phyloP scores from a whole-genome alignment of 2,329 filamentous ascomycete species.

The Cytospora piceicola region DNA sequence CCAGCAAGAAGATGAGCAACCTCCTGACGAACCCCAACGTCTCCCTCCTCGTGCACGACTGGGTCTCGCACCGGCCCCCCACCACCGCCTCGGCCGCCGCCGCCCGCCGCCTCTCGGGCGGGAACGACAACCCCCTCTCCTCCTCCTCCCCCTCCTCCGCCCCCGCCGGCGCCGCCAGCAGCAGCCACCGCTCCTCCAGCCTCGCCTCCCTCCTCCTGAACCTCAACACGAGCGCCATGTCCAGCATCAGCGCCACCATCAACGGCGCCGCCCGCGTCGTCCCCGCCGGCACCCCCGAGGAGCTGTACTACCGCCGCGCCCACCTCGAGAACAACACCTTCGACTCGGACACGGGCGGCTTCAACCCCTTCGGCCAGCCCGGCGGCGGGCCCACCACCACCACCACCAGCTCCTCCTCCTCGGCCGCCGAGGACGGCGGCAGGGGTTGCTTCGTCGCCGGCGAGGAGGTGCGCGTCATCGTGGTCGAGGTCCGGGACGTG shows the following conservation, averaged over 20 bases:
- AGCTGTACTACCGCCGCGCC: slow-evolving; percentile 78
- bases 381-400: too few relatives aligned
- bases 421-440: slow-evolving; percentile 53
- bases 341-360: slow-evolving; percentile 54
- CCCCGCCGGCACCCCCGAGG: slow-evolving; percentile 74
- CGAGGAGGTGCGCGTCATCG: slow-evolving; percentile 83
- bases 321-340: slow-evolving; percentile 95
- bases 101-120: slow-evolving; percentile 56
- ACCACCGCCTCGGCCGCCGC: slow-evolving; percentile 62
- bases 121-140: slow-evolving; percentile 68
- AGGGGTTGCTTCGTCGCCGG: slow-evolving; percentile 74
- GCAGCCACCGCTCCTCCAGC: slow-evolving; percentile 71
- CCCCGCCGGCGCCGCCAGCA: too few relatives aligned
- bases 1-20: slow-evolving; percentile 80
- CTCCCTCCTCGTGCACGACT: slow-evolving; percentile 95
- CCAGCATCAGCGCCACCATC: slow-evolving; percentile 89
- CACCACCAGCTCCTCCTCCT: too few relatives aligned
- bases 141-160: slow-evolving; percentile 22
- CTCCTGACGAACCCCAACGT: slow-evolving; percentile 84
- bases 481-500: slow-evolving; percentile 82
- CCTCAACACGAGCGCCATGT: slow-evolving; percentile 86
- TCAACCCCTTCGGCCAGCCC: slow-evolving; percentile 23
- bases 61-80: slow-evolving; percentile 88
- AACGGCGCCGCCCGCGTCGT: slow-evolving; percentile 83
- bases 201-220: slow-evolving; percentile 84